Conservation (phyloP, 768 basidiomycete species). For the Boletus subparvulus region DNA sequence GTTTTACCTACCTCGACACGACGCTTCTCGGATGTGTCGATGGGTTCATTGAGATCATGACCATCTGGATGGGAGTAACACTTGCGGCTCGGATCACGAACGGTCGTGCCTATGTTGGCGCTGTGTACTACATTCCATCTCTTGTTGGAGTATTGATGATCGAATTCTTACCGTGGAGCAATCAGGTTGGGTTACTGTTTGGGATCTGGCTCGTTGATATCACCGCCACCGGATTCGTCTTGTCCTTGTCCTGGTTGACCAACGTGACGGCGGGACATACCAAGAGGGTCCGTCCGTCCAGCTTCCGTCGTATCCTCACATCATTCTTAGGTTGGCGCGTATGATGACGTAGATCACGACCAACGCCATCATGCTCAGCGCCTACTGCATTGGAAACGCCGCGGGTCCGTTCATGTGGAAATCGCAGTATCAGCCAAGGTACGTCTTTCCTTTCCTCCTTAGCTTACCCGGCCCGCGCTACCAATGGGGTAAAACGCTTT, state of each 20-base stretch:
- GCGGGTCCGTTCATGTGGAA: slow-evolving; percentile 47
- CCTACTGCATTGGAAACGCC: slow-evolving; percentile 67
- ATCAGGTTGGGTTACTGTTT: slow-evolving; percentile 66
- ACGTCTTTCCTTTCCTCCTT: slow-evolving; percentile 1
- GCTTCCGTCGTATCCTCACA: not conserved
- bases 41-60: slow-evolving; percentile 64
- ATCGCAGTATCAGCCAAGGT: slow-evolving; percentile 64
- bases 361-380: slow-evolving; percentile 72
- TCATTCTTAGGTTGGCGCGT: not conserved
- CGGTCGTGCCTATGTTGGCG: slow-evolving; percentile 60
- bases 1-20: slow-evolving; percentile 62
- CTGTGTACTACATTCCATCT: slow-evolving; percentile 64
- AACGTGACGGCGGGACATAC: slow-evolving; percentile 70
- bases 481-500: not conserved
- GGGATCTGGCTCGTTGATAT: slow-evolving; percentile 40
- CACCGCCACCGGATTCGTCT: slow-evolving; percentile 57
- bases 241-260: slow-evolving; percentile 64
- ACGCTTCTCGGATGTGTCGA: slow-evolving; percentile 69
- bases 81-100: slow-evolving; percentile 57
- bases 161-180: slow-evolving; percentile 61
- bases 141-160: slow-evolving; percentile 61
- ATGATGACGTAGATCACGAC: slow-evolving; percentile 23
- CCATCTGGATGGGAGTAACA: slow-evolving; percentile 64
- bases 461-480: not conserved
- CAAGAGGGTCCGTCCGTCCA: slow-evolving; percentile 54